Evolutionary conservation across 2,329 filamentous ascomycete species (phyloP), one percentile per base, ranked within the genome.

Genomic region (Alternaria sp.): DNA sequence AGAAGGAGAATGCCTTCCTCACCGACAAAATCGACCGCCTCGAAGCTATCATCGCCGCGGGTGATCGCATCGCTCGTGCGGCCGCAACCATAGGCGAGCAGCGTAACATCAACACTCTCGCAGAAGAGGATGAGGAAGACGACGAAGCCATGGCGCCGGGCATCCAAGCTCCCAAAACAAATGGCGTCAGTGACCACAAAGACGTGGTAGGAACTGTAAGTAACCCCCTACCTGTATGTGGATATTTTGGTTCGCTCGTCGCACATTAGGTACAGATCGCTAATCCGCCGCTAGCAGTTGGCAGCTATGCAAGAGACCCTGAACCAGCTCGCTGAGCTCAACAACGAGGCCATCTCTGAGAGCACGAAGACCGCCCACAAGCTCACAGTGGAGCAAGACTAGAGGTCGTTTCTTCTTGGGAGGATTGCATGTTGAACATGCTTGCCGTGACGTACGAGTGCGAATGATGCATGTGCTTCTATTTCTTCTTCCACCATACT

Each of bases 151-250:
- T 61, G 52, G 21, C 49, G 49, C 19, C 61, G 44, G 56, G 63
- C 55, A 51, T 60, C 53, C 56, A 52, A 11, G 43, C 36, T 9
- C 26, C 51, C 23, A 63, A 46, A 12, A 25, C 47, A 3, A 67
- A 69, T 13, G 68, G 69, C 21, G 32, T 57, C 28, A 23, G 36
- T 47, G 40, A 52, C 11, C 23, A 62, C 17, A 67, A 61, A 13
- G 77, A 79, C 49, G 72, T 79, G 9, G 63, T 79, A 17, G 76
- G 74, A 62, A 80, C 76, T 68, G 77, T 80, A 68, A 77, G 77
- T 77, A 51, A 23, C 51, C 32, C 32, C 32, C 7, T 5, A 0
- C 46, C 47, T 56, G 65, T 55, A 52, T 40, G 54, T 61, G 23
- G 0, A 43, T 61, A 15, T 49, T 59, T 28, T 61, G 19, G 6